A percentile compares a stretch with the other conserved stretches of the same genome.
phyloP scores from a whole-genome alignment of 225 moss, liverwort and hornwort genomes.

The Takakia lepidozioides region DNA sequence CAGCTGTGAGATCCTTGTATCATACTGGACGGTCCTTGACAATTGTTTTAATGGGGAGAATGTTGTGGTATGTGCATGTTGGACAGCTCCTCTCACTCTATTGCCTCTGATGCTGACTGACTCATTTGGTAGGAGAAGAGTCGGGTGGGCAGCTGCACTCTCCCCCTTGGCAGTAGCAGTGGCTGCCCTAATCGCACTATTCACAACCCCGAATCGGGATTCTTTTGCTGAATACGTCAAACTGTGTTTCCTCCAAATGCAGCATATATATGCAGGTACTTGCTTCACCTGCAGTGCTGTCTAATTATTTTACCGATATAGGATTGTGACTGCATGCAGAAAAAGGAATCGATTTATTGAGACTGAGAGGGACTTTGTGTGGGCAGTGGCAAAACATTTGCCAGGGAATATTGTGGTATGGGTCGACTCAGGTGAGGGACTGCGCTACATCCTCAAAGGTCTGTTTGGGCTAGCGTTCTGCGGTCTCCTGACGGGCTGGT shows the following conservation, averaged over 20 bases:
- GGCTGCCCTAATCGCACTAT: conserved; percentile 13
- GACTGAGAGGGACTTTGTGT: conserved; percentile 5
- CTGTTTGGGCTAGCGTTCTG: conserved; percentile 17
- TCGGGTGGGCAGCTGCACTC: conserved; percentile 10
- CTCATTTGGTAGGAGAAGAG: conserved; percentile 30
- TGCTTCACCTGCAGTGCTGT: background rate
- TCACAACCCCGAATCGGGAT: conserved; percentile 20
- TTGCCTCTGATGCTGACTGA: conserved; percentile 29
- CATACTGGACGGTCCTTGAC: background rate
- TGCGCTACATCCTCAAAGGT: conserved; percentile 20
- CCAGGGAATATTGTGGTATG: conserved; percentile 32
- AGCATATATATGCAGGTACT: conserved; percentile 16
- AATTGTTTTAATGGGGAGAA: background rate
- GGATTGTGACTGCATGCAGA: background rate
- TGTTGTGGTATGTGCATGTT: background rate
- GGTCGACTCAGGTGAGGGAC: conserved; percentile 28
- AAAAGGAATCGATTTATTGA: background rate
- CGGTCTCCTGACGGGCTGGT: conserved; percentile 20
- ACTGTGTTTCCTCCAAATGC: conserved; percentile 9
- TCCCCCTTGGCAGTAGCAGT: conserved; percentile 17
- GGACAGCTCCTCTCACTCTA: conserved; percentile 38
- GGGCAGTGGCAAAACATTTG: conserved; percentile 23
- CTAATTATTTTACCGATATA: background rate
- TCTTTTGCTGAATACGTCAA: conserved; percentile 24
- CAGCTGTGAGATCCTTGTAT: background rate